Base-by-base conservation (phyloP, 2,329 filamentous ascomycete species). In the Cladosporium sp. region DNA sequence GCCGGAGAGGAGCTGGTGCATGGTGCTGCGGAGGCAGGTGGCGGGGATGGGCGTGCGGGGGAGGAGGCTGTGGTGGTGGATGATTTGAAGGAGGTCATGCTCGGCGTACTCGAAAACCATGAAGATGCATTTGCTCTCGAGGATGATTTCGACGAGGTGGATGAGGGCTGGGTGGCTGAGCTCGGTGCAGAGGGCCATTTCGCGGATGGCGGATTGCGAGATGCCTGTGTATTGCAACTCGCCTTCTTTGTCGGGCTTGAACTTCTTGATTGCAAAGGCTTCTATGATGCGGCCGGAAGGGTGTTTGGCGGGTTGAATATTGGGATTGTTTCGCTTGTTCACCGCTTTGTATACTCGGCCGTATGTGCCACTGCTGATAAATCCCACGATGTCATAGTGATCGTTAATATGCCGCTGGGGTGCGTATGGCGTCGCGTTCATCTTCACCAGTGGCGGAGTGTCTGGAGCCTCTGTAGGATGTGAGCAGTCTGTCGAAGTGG, bases 41-140 rank as follows among this genome's bases (percentile, higher is more conserved):
- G 92, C 86, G 1, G 92, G 90, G 54, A 98, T 96, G 5, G 89
- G 86, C 61, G 93, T 88, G 22, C 91, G 81, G 28, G 89, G 85
- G 54, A 91, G 86, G 68, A 95, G 86, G 1, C 88, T 95, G 71
- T 98, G 93, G 68, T 97, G 91, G 68, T 98, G 93, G 61, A 98
- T 96, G 68, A 98, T 97, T 70, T 98, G 93, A 4, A 98, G 77
- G 35, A 98, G 75, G 70, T 98, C 93, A 70, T 98, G 93, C 71
- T 98, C 93, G 60, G 93, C 93, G 69, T 95, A 98, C 70, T 97
- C 93, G 63, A 98, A 97, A 2, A 98, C 91, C 87, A 98, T 98
- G 72, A 91, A 98, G 68, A 98, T 97, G 74, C 91, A 96, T 74
- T 97, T 97, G 70, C 95, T 91, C 72, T 98, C 92, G 3, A 98